Evolutionary conservation across 2,329 filamentous ascomycete genomes (phyloP), one percentile per base, ranked within the genome.

Genomic region (Colletotrichum trifolii): DNA sequence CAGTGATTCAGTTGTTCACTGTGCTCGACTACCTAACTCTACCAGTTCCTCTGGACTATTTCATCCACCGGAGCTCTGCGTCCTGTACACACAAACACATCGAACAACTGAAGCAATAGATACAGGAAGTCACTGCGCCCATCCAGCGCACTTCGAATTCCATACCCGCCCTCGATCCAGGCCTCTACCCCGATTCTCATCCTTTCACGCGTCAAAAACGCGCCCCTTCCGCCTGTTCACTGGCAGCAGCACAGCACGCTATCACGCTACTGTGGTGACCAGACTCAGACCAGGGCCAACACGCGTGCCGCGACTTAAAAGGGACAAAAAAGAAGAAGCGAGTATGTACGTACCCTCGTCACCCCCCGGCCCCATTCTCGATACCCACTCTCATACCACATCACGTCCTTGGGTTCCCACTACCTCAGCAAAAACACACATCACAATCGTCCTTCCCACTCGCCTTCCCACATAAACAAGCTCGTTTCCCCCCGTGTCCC

Each of bases 351-450:
- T 65, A 65, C 62, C 46, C 49, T 48, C 17, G 11, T n/a, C 25
- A 25, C 25, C 25, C 25, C 25, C 25, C 25, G 25, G 34, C 57
- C 60, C 50, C 50, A 35, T 60, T 61, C 50, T 46, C 62, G 62
- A 65, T 65, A 56, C 62, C 58, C 62, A 65, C 64, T 46, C 15
- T 25, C 60, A 64, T 57, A 63, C 63, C 59, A 66, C 64, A 64
- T 66, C 64, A 66, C 64, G 64, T 66, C 64, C 52, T 56, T 35
- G 25, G 35, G 63, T 64, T 66, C 53, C 60, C 64, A 64, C 64
- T 59, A 59, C 60, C 64, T 63, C 39, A 59, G 64, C 60, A 61
- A 66, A 66, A 62, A 65, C 62, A 65, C 57, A 62, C 54, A 54
- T 56, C 58, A 53, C 58, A 62, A 50, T 56, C 42, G 50, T 52